Base-by-base conservation (phyloP, 331 rosid species). In the Pyracantha coccinea region DNA sequence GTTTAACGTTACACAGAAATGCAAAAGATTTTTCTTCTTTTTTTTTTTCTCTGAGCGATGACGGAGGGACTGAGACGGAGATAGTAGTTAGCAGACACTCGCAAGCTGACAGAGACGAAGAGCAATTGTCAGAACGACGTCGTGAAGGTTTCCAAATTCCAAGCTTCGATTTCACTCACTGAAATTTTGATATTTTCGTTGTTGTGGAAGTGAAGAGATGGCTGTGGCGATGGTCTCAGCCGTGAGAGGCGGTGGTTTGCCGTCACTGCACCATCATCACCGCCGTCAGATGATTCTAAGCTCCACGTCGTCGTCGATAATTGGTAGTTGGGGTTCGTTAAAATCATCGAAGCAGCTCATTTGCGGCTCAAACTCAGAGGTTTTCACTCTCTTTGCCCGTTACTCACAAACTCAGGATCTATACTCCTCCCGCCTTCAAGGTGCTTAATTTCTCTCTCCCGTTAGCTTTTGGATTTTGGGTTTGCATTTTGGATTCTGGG, bases 341-440 rank as follows among this genome's bases (percentile, higher is more conserved):
- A 52, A 63, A 23, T 41, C 68, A 32, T 75, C 58, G 21, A 80
- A 53, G 45, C 70, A 74, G 58, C 78, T 72, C 80, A 78, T 76
- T 9, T 8, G 33, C 69, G 70, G 77, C 71, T 79, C 89, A 16
- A 73, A 68, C 31, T 69, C 84, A 13, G 87, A 85, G 77, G 23
- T 77, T 0, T 83, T 88, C 88, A 59, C 83, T 81, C 78, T 92
- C 16, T 80, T 62, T 24, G 87, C 97, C 35, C 99, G 96, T 80
- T 90, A 87, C 57, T 89, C 97, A 8, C 96, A 85, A 81, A 45
- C 93, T 68, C 97, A 86, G 82, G 96, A 88, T 72, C 80, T 71
- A 33, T 88, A 75, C 89, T 83, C 97, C 66, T 84, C 91, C 50
- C 98, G 94, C 69, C 67, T 94, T 72, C 97, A 90, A 84, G 90